Base-by-base conservation (phyloP, 164 flowering plant species). In the Paratinospora sagittata region DNA sequence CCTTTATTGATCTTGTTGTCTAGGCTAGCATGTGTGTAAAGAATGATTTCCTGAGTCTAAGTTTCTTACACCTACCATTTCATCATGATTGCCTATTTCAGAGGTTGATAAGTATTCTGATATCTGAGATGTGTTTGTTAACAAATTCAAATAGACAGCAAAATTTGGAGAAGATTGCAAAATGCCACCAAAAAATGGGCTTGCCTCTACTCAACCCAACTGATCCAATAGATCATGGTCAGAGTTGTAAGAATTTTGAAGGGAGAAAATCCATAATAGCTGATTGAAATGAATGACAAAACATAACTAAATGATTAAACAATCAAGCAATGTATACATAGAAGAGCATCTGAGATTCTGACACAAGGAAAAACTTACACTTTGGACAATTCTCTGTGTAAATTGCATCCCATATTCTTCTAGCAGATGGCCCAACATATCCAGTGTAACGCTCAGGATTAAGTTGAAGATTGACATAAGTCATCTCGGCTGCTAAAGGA, bases 391-490 rank as follows among this genome's bases (percentile, higher is more conserved):
- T 94, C 78, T 94, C 97, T 33, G 89, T 73, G 78, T 94, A 94
- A 70, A 90, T 34, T 67, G 98, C 93, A 74, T 92, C 98, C 98
- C 98, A 94, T 78, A 94, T 92, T 78, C 98, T 86, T 79, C 95
- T 81, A 27, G 98, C 97, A 24, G 98, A 94, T 75, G 95, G 92
- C 63, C 98, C 98, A 66, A 81, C 76, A 65, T 90, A 93, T 69
- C 97, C 98, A 33, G 97, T 91, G 77, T 89, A 91, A n/a, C 97
- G 91, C 72, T 93, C 98, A 62, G 97, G 94, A 71, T 91, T 93
- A 72, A 91, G 79, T 73, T 78, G 91, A 74, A 91, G 97, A 83
- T 91, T 91, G n/a, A 93, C 97, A 81, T 93, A 93, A 21, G 98
- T 90, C 95, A 92, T 88, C 80, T 89, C 95, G 72, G 81, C 98